A percentile compares a stretch with the other conserved stretches of the same genome.
phyloP scores from a whole-genome alignment of 176 grass and related monocot species.

The Tuctoria greenei region DNA sequence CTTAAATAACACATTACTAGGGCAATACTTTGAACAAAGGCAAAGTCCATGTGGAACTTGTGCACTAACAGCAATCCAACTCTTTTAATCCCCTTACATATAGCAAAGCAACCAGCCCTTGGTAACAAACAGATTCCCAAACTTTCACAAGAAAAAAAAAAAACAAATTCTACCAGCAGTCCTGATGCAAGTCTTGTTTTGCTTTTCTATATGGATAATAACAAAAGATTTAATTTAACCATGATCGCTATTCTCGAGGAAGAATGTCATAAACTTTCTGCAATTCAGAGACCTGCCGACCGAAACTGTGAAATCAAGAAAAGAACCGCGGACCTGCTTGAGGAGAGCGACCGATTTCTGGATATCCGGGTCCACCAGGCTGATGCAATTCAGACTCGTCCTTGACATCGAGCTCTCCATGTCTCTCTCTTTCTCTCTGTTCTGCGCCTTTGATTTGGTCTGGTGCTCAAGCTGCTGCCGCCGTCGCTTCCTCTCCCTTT shows the following conservation, averaged over 20 bases:
- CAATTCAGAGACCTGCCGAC: background rate
- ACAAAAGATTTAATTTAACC: background rate
- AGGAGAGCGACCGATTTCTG: conserved; percentile 74
- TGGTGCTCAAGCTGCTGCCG: background rate
- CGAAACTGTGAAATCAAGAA: conserved; percentile 12
- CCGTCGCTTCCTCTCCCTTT: background rate
- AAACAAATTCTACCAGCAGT: background rate
- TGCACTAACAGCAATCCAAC: background rate
- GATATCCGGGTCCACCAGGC: conserved; percentile 62
- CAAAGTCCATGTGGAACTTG: background rate
- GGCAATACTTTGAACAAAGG: background rate
- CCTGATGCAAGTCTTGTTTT: background rate
- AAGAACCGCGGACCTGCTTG: conserved; percentile 61
- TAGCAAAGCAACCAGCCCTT: background rate
- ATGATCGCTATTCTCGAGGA: background rate
- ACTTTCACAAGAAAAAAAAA: too few species aligned
- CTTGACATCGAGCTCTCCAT: conserved; percentile 59
- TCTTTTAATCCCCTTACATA: background rate
- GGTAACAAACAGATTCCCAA: conserved; percentile 5
- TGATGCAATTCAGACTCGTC: conserved; percentile 72
- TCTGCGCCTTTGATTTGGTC: conserved; percentile 4
- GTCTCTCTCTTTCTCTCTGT: background rate
- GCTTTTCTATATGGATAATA: background rate
- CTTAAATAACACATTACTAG: conserved; percentile 13
- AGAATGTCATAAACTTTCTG: background rate